Evolutionary conservation across 2,329 filamentous ascomycete genomes (phyloP).

Genomic region (Periconia digitata): DNA sequence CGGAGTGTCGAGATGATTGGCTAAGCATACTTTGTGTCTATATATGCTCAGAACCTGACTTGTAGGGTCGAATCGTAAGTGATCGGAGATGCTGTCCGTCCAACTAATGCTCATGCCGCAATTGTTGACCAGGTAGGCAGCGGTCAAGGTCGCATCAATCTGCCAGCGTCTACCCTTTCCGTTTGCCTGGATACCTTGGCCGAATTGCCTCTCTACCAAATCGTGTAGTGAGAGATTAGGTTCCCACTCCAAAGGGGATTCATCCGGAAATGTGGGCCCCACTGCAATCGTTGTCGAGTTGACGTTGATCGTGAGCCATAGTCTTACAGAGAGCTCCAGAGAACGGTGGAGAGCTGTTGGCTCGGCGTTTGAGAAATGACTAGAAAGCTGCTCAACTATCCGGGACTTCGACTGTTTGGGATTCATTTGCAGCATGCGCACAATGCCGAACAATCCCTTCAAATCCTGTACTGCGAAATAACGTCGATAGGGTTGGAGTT

Average conservation of each 20-base stretch:
- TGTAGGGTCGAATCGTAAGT: slow-evolving; percentile 6
- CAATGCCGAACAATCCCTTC: neutral
- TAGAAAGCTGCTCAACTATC: neutral
- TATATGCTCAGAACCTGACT: slow-evolving; percentile 8
- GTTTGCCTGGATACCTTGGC: neutral
- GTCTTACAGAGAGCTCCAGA: slow-evolving; percentile 9
- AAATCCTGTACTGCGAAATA: slow-evolving; percentile 8
- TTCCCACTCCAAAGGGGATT: slow-evolving; percentile 10
- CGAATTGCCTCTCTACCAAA: slow-evolving; percentile 4
- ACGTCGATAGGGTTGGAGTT: slow-evolving; percentile 1
- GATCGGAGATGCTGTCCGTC: slow-evolving; percentile 11
- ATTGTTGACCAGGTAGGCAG: slow-evolving; percentile 11
- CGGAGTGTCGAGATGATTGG: slow-evolving; percentile 5
- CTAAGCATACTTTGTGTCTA: slow-evolving; percentile 14
- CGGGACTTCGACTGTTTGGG: neutral
- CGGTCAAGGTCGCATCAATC: slow-evolving; percentile 12
- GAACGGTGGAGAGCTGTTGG: slow-evolving; percentile 7
- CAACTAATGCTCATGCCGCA: slow-evolving; percentile 13
- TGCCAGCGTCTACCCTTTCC: neutral
- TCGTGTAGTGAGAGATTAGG: slow-evolving; percentile 2
- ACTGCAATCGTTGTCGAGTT: slow-evolving; percentile 7
- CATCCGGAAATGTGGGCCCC: slow-evolving; percentile 8
- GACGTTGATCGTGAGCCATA: slow-evolving; percentile 16
- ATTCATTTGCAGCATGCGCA: slow-evolving; percentile 2
- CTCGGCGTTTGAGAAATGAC: slow-evolving; percentile 1